These are phyloP conservation scores for Mycothermus thermophilus DNA, from an alignment of 495 filamentous ascomycete genomes.

Conservation along the genomic window DNA sequence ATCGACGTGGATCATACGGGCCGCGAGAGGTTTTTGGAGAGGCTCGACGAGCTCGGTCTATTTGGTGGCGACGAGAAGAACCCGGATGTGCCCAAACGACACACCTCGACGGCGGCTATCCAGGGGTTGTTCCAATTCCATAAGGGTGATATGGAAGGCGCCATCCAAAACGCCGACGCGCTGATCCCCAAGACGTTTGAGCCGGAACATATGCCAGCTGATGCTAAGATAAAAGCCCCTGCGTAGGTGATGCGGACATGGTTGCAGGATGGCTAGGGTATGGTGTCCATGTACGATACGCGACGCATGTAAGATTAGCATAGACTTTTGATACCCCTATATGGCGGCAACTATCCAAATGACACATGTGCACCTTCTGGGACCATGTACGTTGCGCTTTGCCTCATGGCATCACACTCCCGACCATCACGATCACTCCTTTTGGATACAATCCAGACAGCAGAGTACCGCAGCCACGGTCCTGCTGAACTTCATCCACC, in stretches of 20 bases:
- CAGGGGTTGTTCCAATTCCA: conserved; percentile 92
- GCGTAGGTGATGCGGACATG: conserved; percentile 2
- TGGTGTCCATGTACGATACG: conserved; percentile 3
- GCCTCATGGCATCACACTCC: no score
- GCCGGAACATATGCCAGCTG: conserved; percentile 19
- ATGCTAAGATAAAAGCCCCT: conserved; percentile 19
- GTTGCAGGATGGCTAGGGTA: background rate
- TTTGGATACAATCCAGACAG: no score
- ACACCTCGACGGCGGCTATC: conserved; percentile 72
- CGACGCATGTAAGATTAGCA: conserved; percentile 3
- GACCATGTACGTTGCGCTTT: no score
- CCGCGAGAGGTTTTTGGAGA: conserved; percentile 39
- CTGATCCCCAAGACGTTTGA: conserved; percentile 43
- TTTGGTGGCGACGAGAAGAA: conserved; percentile 27
- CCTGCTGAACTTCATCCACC: no score
- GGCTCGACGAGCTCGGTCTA: conserved; percentile 36
- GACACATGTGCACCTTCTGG: no score
- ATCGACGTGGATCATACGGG: conserved; percentile 48
- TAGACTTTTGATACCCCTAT: no score
- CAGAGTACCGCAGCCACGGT: no score
- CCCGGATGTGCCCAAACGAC: conserved; percentile 29
- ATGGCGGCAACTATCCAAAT: no score
- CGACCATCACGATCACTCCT: no score
- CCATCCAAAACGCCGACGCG: conserved; percentile 63
- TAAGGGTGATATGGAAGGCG: conserved; percentile 77